Evolutionary conservation across 176 grass and related monocot species (phyloP), one percentile per base, ranked within the genome.

Genomic region (Zizania latifolia): DNA sequence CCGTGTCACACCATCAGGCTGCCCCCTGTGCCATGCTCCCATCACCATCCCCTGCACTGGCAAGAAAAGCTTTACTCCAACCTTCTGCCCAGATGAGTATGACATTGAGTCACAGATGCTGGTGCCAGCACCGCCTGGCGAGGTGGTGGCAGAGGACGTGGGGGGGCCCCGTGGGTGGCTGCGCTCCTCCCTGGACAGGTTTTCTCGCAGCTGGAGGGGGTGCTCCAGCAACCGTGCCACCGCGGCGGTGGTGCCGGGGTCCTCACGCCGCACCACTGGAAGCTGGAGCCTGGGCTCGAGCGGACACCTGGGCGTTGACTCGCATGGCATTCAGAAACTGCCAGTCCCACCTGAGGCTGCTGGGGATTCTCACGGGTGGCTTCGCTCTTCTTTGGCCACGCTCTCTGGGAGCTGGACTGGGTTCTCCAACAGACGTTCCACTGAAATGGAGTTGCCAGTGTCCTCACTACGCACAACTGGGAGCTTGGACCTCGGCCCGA

Each of bases 171-270:
- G 16, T 40, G 85, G 79, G 31, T 82, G 73, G 79, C 30, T 82
- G 19, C 37, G 66, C 39, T 78, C 73, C 64, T 87, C 85, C 1
- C 5, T 87, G 5, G 79, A 77, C 33, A 82, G 65, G 55, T 50
- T 87, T 22, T 87, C 85, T 15, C 58, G 48, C 3, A 72, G 73
- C 31, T 87, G 68, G 79, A 67, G 50, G 31, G 66, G 23, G 37
- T 87, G 67, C 48, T 87, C 67, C 39, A 77, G 79, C 59, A 81
- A 37, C 33, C 31, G 16, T 51, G 79, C 79, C 66, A 77, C 58
- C 48, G 37, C 64, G 23, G 78, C 34, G 28, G 64, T 82, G 53
- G 37, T 19, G 36, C 78, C 46, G 0, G 58, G 71, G 30, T 77
- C 48, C 17, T 82, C 65, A 23, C 36, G 19, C 17, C 12, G 10